phyloP scores from a whole-genome alignment of 805 yeast genomes.

The Sugiyamaella americana region DNA sequence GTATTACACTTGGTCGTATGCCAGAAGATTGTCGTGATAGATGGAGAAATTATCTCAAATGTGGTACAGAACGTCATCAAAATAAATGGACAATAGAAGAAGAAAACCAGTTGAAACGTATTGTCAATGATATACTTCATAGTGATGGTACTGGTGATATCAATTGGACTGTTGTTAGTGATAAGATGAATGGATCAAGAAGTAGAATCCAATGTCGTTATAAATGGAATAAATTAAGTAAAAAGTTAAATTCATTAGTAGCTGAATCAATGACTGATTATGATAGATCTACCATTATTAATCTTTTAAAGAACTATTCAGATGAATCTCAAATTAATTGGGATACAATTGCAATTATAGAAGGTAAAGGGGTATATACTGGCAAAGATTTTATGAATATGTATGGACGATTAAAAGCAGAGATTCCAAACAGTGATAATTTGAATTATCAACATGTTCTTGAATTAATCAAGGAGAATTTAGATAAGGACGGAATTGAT shows the following conservation, averaged over 20 bases:
- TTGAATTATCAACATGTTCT: too few relatives aligned
- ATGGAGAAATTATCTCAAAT: conserved; percentile 92
- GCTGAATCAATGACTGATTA: conserved; percentile 39
- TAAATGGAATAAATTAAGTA: conserved; percentile 82
- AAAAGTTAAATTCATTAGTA: conserved; percentile 46
- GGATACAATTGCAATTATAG: conserved; percentile 46
- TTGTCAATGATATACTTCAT: conserved; percentile 46
- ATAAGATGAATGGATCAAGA: conserved; percentile 79
- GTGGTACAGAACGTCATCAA: conserved; percentile 69
- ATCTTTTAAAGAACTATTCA: conserved; percentile 40
- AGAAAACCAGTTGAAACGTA: conserved; percentile 54
- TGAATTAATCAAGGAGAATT: too few relatives aligned
- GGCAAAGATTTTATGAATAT: conserved; percentile 56
- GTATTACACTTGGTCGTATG: conserved; percentile 78
- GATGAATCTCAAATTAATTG: conserved; percentile 45
- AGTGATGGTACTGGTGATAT: conserved; percentile 38
- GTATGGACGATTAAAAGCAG: conserved; percentile 57
- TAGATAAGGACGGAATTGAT: too few relatives aligned
- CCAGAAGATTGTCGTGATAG: conserved; percentile 97
- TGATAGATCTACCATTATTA: conserved; percentile 48
- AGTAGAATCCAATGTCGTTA: conserved; percentile 93
- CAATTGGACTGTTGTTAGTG: conserved; percentile 91
- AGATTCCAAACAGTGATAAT: too few relatives aligned
- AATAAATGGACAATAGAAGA: conserved; percentile 78
- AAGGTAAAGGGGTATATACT: conserved; percentile 45